These are phyloP conservation scores for Ceriops decandra DNA, from an alignment of 345 rosid genomes.

Conservation along the genomic window DNA sequence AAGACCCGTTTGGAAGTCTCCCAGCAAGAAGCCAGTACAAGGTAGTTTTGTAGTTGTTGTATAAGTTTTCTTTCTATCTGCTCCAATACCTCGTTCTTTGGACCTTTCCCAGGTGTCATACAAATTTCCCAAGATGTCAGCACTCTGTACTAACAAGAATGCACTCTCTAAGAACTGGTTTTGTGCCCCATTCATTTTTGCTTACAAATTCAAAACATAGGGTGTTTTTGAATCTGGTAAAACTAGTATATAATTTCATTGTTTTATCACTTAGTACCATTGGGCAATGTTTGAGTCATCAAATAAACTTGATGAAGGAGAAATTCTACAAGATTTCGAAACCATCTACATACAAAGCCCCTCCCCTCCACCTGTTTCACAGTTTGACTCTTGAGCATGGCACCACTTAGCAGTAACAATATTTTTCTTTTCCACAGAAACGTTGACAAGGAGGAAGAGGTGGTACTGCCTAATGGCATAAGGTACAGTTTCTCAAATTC, in stretches of 20 bases:
- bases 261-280: too few species aligned
- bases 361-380: too few species aligned
- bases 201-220: too few species aligned
- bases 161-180: constrained; percentile 22
- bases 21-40: constrained; percentile 71
- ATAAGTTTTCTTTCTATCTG: background rate
- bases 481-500: constrained; percentile 41
- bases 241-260: too few species aligned
- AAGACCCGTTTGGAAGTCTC: constrained; percentile 38
- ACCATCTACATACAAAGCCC: too few species aligned
- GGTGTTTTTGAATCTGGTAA: too few species aligned
- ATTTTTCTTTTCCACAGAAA: constrained; percentile 40
- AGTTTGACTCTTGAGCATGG: too few species aligned
- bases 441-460: constrained; percentile 66
- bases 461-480: constrained; percentile 71
- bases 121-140: constrained; percentile 36
- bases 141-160: constrained; percentile 18
- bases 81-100: background rate
- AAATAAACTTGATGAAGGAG: too few species aligned
- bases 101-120: too few species aligned
- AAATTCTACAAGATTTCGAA: too few species aligned
- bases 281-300: too few species aligned
- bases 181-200: too few species aligned
- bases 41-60: constrained; percentile 29
- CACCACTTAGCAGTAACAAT: background rate